Conservation (phyloP, 371 early-diverging fungal genomes). For the Mucor piriformis region DNA sequence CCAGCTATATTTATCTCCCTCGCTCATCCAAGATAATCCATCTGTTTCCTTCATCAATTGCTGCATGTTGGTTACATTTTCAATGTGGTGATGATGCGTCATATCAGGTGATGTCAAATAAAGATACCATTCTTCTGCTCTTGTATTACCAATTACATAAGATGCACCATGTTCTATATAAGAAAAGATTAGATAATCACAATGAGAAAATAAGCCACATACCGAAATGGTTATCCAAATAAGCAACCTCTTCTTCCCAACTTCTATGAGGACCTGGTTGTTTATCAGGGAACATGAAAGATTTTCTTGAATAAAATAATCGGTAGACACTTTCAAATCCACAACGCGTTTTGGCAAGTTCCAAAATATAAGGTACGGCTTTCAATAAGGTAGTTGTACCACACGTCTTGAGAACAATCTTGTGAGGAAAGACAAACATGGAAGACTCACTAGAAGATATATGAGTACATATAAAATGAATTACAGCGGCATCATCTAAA, state of each 20-base stretch:
- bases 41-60: slow-evolving; percentile 33
- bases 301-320: slow-evolving; percentile 92
- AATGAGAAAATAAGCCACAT: slow-evolving; percentile 4
- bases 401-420: slow-evolving; percentile 92
- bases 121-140: slow-evolving; percentile 93
- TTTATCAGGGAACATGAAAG: slow-evolving; percentile 91
- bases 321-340: slow-evolving; percentile 71
- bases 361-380: slow-evolving; percentile 81
- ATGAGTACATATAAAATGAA: slow-evolving; percentile 1
- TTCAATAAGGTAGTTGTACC: slow-evolving; percentile 91
- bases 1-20: slow-evolving; percentile 7
- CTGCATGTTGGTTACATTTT: slow-evolving; percentile 22
- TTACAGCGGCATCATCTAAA: slow-evolving; percentile 1
- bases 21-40: slow-evolving; percentile 25
- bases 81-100: slow-evolving; percentile 19
- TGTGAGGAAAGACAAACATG: slow-evolving; percentile 91
- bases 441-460: slow-evolving; percentile 76
- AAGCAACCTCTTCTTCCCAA: slow-evolving; percentile 86
- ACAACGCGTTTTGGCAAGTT: slow-evolving; percentile 71
- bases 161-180: slow-evolving; percentile 68
- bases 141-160: slow-evolving; percentile 89
- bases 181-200: background rate
- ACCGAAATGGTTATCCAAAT: slow-evolving; percentile 67
- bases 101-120: slow-evolving; percentile 73
- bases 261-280: slow-evolving; percentile 85